These are phyloP conservation scores for Yamagishiella unicocca DNA, from an alignment of 139 green algal species.

Conservation along the genomic window DNA sequence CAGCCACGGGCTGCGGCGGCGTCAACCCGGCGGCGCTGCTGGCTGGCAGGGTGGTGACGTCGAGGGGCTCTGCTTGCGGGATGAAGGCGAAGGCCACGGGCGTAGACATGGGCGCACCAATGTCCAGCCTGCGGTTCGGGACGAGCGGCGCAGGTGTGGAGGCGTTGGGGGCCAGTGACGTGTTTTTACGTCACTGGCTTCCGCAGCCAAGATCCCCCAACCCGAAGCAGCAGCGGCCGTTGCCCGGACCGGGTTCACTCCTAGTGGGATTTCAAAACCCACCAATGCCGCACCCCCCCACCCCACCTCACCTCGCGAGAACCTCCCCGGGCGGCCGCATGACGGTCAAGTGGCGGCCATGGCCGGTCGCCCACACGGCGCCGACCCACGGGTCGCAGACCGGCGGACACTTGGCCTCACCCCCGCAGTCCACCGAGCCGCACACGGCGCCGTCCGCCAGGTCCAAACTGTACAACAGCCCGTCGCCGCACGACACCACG, in stretches of 20 bases:
- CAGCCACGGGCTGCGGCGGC: too few species aligned
- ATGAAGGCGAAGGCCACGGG: background rate
- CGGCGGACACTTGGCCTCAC: constrained; percentile 31
- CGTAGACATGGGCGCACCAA: constrained; percentile 24
- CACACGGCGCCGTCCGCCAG: background rate
- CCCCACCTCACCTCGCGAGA: constrained; percentile 20
- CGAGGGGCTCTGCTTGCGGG: too few species aligned
- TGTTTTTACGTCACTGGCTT: too few species aligned
- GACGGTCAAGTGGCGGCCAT: constrained; percentile 25
- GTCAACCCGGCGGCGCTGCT: too few species aligned
- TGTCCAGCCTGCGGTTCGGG: background rate
- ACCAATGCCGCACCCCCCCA: background rate
- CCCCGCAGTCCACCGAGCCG: constrained; percentile 1
- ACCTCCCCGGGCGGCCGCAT: background rate
- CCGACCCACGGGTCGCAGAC: constrained; percentile 45
- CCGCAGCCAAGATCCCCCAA: too few species aligned
- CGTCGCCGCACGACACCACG: constrained; percentile 45
- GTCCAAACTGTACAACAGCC: constrained; percentile 35
- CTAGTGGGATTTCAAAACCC: too few species aligned
- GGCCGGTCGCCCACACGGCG: constrained; percentile 39
- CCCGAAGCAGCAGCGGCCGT: too few species aligned
- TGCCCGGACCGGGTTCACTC: too few species aligned
- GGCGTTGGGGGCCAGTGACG: too few species aligned
- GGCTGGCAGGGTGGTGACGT: too few species aligned
- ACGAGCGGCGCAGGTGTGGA: too few species aligned